Evolutionary conservation across 352 stramenopile species (phyloP).

Genomic region (Thalassiosira livingstoniorum): DNA sequence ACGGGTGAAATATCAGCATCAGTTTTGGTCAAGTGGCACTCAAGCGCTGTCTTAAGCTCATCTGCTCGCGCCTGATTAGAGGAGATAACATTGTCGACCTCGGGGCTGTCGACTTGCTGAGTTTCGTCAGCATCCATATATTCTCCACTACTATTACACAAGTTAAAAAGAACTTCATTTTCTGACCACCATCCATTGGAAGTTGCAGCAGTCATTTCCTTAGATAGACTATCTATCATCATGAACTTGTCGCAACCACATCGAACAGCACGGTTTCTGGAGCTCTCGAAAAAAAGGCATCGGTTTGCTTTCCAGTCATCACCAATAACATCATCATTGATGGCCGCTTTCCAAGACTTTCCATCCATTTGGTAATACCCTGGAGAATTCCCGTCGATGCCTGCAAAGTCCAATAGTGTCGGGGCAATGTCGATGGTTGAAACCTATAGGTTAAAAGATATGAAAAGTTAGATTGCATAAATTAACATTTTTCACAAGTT

Average conservation of each 20-base stretch:
- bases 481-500: too few relatives aligned
- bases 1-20: background rate
- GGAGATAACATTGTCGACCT: background rate
- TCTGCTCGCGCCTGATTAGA: background rate
- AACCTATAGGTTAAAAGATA: too few relatives aligned
- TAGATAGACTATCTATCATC: background rate
- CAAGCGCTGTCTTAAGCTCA: background rate
- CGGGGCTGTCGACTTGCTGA: background rate
- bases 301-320: background rate
- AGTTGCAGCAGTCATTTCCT: background rate
- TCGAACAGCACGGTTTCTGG: background rate
- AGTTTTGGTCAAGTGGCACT: background rate
- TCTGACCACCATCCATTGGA: background rate
- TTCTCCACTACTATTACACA: background rate
- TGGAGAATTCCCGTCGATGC: constrained; percentile 5
- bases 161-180: background rate
- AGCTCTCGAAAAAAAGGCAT: background rate
- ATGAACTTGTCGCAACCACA: background rate
- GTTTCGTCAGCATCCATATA: background rate
- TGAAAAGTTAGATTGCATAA: too few relatives aligned
- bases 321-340: background rate
- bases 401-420: constrained; percentile 34
- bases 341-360: constrained; percentile 21
- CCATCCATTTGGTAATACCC: constrained; percentile 28
- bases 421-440: constrained; percentile 47